Percentiles rank a stretch among this genome's conserved stretches.
Evolutionary conservation across 2,329 filamentous ascomycete genomes (phyloP).

Genomic region (Exophiala mesophila): DNA sequence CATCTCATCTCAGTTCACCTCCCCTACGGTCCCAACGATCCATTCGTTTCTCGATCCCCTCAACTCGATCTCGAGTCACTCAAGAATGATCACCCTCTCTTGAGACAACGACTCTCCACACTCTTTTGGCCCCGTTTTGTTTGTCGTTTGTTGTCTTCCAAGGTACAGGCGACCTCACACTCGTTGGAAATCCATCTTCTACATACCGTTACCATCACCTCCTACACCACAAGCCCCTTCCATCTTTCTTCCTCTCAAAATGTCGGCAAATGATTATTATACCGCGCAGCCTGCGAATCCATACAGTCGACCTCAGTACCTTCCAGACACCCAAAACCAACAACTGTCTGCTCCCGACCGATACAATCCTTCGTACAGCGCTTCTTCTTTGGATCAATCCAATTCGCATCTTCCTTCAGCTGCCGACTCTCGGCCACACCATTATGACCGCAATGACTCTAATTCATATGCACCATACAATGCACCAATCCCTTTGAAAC

Average conservation of each 20-base stretch:
- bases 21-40: no score
- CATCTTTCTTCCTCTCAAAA: constrained; percentile 31
- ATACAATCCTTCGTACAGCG: constrained; percentile 13
- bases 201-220: neutral
- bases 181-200: neutral
- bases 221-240: constrained; percentile 1
- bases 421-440: constrained; percentile 5
- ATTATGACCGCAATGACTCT: constrained; percentile 7
- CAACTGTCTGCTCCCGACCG: constrained; percentile 8
- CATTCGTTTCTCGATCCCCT: neutral
- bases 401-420: constrained; percentile 7
- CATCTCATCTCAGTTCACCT: neutral
- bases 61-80: neutral
- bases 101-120: constrained; percentile 1
- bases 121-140: neutral
- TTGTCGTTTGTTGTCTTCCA: neutral
- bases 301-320: constrained; percentile 5
- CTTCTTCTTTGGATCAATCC: constrained; percentile 29
- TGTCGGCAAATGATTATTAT: constrained; percentile 66
- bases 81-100: constrained; percentile 1
- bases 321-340: constrained; percentile 5
- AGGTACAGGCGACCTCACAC: neutral
- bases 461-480: no score
- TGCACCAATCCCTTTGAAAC: constrained; percentile 19
- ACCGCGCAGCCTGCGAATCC: constrained; percentile 14